phyloP scores from a whole-genome alignment of 257 asterid species.

The Salvia rosmarinus region DNA sequence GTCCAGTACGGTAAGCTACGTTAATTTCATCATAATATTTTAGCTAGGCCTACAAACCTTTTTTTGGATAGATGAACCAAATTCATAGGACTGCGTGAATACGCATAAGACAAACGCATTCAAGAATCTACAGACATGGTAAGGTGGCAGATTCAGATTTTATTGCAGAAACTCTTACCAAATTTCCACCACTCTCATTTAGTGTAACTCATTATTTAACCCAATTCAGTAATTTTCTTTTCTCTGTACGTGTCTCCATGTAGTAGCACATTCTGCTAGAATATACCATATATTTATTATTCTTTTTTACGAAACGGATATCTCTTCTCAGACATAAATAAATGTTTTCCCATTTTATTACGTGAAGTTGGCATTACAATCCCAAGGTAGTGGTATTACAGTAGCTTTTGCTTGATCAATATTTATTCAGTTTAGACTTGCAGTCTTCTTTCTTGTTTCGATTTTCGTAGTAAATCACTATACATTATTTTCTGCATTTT shows the following conservation, averaged over 20 bases:
- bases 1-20: neutral
- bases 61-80: too few species aligned
- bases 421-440: too few species aligned
- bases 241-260: neutral
- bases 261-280: neutral
- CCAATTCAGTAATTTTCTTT: neutral
- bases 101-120: neutral
- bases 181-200: neutral
- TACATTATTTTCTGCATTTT: too few species aligned
- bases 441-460: too few species aligned
- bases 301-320: neutral
- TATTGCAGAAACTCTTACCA: neutral
- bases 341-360: neutral
- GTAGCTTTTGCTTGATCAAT: too few species aligned
- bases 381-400: too few species aligned
- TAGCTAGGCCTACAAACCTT: neutral
- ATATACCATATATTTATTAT: neutral
- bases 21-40: neutral
- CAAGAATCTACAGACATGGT: slow-evolving; percentile 20
- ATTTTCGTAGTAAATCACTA: too few species aligned
- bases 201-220: neutral
- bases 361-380: neutral
- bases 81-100: neutral
- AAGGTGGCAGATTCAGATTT: neutral
- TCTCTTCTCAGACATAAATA: neutral